Evolutionary conservation across 2,329 filamentous ascomycete species (phyloP), one percentile per base, ranked within the genome.

Genomic region (Exophiala spinifera): DNA sequence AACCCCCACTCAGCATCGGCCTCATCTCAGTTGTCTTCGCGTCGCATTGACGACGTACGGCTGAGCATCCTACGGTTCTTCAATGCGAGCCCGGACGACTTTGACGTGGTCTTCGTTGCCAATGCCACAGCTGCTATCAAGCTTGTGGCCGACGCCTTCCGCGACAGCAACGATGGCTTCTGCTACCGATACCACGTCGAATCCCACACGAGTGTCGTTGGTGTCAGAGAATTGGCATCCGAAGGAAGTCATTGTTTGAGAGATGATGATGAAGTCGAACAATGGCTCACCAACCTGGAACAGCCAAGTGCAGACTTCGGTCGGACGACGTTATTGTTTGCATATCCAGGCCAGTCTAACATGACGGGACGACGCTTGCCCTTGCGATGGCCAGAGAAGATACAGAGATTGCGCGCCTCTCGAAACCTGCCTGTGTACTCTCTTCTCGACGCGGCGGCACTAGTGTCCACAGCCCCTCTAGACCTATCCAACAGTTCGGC

Each of bases 111-210:
- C 1, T 97, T 97, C 67, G 89, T 95, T 21, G 85, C 90, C 33
- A 97, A 97, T 70, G 88, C 92, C 17, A 97, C 92, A 0, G 90
- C 91, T 2, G 91, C 85, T 5, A 86, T 96, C 64, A 97, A 96
- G 71, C 74, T 96, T 10, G 87, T 95, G 2, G 79, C 83, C 48
- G 94, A 97, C 53, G 84, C 85, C 3, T 80, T 96, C 64, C 78
- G 88, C 50, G 83, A 85, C 55, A 74, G 78, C 43, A 78, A 84
- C 7, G 70, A 74, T n/a, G 89, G 90, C 0, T 96, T 94, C 64
- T 79, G 81, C 69, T 96, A 91, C 70, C 83, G 81, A 1, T 95
- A 96, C 66, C 91, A 96, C 69, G 75, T 84, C 57, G 87, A 91
- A 57, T 83, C 87, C 19, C 92, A 97, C 70, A 96, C 91, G 3